Evolutionary conservation across 768 basidiomycete genomes (phyloP).

Genomic region (Suillus lakei): DNA sequence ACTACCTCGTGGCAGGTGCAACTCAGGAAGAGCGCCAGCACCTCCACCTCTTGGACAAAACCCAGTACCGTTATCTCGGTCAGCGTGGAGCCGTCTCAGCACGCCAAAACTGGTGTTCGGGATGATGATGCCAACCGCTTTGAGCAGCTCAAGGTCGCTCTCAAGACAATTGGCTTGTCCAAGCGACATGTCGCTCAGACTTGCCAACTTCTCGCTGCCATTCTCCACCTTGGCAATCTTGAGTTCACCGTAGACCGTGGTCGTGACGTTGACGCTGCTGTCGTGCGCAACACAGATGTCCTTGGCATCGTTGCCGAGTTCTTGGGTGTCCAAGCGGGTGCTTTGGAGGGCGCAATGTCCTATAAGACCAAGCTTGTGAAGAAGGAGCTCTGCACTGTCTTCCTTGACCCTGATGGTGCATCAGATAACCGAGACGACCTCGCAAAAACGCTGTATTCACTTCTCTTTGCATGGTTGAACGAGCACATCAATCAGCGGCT

Average conservation of each 20-base stretch:
- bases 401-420: slow-evolving; percentile 93
- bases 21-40: slow-evolving; percentile 87
- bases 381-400: slow-evolving; percentile 96
- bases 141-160: slow-evolving; percentile 91
- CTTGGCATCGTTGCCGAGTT: slow-evolving; percentile 90
- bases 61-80: slow-evolving; percentile 86
- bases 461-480: slow-evolving; percentile 95
- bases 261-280: slow-evolving; percentile 90
- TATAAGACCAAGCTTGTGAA: slow-evolving; percentile 93
- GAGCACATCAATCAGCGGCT: slow-evolving; percentile 96
- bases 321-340: slow-evolving; percentile 75
- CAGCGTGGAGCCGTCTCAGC: slow-evolving; percentile 56
- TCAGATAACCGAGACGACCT: slow-evolving; percentile 94
- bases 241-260: slow-evolving; percentile 86
- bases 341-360: slow-evolving; percentile 80
- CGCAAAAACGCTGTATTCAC: slow-evolving; percentile 89
- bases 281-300: slow-evolving; percentile 84
- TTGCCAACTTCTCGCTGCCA: slow-evolving; percentile 93
- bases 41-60: slow-evolving; percentile 81
- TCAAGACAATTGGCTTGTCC: slow-evolving; percentile 92
- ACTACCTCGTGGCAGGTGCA: slow-evolving; percentile 93
- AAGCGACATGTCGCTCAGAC: slow-evolving; percentile 96
- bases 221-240: slow-evolving; percentile 95
- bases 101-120: slow-evolving; percentile 50
- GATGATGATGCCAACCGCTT: slow-evolving; percentile 89